These are phyloP conservation scores for Fusarium sp. DNA, from an alignment of 2,329 filamentous ascomycete genomes.

Conservation along the genomic window DNA sequence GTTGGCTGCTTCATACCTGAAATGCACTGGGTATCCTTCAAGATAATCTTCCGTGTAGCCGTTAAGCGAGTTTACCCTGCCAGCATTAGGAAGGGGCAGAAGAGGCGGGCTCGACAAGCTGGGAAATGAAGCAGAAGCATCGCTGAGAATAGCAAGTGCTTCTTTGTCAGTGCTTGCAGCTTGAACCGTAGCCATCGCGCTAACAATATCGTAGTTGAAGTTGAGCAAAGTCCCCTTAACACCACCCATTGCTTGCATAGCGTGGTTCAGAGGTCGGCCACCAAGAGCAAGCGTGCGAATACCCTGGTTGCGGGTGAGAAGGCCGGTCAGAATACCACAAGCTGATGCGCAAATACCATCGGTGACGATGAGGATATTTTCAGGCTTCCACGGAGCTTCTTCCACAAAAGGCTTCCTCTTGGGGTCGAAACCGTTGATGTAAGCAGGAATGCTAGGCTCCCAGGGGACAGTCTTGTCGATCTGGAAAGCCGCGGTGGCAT, in stretches of 20 bases:
- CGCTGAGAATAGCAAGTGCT: conserved; percentile 12
- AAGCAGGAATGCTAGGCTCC: conserved; percentile 18
- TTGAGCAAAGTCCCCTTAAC: conserved; percentile 63
- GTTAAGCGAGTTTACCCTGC: conserved; percentile 40
- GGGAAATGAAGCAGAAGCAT: conserved; percentile 29
- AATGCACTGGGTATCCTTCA: conserved; percentile 59
- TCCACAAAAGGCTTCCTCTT: conserved; percentile 21
- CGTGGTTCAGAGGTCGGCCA: conserved; percentile 64
- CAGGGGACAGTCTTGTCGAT: conserved; percentile 27
- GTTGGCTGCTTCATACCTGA: conserved; percentile 69
- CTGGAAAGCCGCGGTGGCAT: conserved; percentile 41
- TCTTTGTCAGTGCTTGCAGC: conserved; percentile 27
- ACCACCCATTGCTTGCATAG: conserved; percentile 75
- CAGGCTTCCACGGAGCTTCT: conserved; percentile 41
- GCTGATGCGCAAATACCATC: conserved; percentile 44
- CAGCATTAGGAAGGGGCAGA: conserved; percentile 53
- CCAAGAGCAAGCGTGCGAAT: conserved; percentile 64
- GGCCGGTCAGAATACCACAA: conserved; percentile 44
- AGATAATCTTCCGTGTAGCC: conserved; percentile 39
- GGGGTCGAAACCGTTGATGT: conserved; percentile 40
- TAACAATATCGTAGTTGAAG: conserved; percentile 28
- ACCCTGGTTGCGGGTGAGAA: conserved; percentile 51
- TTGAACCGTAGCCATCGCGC: conserved; percentile 6
- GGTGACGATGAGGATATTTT: conserved; percentile 43
- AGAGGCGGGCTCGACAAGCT: conserved; percentile 28